A percentile compares a stretch with the other conserved stretches of the same genome.
phyloP scores from a whole-genome alignment of 2,329 filamentous ascomycete species.

The Aspergillus costaricaensis region DNA sequence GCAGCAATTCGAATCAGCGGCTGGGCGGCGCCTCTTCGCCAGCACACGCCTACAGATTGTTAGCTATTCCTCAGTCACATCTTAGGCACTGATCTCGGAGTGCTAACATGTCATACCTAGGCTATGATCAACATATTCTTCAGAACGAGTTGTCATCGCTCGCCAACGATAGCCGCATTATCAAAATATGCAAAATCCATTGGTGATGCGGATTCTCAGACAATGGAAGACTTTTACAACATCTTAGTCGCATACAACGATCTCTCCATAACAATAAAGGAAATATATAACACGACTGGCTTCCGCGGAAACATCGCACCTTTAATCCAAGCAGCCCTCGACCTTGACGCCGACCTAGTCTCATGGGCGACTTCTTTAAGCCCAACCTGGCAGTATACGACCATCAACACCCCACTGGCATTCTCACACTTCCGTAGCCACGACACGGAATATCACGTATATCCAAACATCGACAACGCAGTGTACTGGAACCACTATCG shows the following conservation, averaged over 20 bases:
- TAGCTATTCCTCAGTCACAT: not conserved
- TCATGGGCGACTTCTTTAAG: not conserved
- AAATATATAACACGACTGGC: too few relatives aligned
- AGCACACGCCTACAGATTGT: slow-evolving; percentile 14
- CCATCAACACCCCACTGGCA: not conserved
- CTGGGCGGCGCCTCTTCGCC: slow-evolving; percentile 14
- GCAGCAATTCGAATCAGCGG: slow-evolving; percentile 10
- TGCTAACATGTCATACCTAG: not conserved
- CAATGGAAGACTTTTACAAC: not conserved
- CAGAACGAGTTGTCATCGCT: not conserved
- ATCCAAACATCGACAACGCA: not conserved
- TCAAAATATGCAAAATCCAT: not conserved
- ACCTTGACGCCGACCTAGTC: not conserved
- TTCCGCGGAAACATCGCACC: not conserved
- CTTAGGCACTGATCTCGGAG: not conserved
- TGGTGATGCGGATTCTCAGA: not conserved
- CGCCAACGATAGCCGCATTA: not conserved
- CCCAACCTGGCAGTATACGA: not conserved
- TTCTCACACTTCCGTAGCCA: not conserved
- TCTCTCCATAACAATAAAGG: not conserved
- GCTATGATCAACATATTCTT: not conserved
- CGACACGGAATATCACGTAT: not conserved
- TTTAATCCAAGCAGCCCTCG: not conserved
- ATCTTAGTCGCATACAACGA: not conserved
- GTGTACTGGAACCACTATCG: slow-evolving; percentile 8